Conservation (phyloP, 176 grass and related monocot genomes). For the Ensete glaucum region DNA sequence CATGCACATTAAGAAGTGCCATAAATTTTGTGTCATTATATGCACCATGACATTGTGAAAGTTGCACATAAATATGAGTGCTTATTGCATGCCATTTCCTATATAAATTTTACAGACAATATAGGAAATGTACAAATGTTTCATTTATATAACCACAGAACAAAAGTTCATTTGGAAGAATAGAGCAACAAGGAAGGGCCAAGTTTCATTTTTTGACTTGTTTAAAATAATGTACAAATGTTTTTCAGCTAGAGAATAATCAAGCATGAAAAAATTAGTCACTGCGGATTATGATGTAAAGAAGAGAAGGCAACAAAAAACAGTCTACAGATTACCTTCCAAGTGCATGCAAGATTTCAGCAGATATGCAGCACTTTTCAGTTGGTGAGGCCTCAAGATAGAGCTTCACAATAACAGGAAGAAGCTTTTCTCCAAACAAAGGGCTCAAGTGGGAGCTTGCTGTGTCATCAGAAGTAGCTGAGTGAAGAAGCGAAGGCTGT, state of each 20-base stretch:
- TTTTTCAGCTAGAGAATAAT: neutral
- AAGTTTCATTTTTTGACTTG: neutral
- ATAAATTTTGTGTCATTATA: neutral
- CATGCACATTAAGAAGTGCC: neutral
- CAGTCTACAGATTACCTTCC: conserved; percentile 54
- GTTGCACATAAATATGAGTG: neutral
- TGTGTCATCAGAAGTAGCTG: conserved; percentile 29
- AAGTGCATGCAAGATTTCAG: conserved; percentile 72
- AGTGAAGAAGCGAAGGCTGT: conserved; percentile 32
- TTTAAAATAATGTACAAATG: too few species aligned
- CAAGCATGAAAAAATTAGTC: neutral
- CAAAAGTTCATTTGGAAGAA: too few species aligned
- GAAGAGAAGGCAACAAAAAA: neutral
- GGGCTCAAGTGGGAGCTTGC: conserved; percentile 50
- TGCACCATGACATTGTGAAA: neutral
- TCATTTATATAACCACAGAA: too few species aligned
- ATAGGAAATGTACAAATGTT: too few species aligned
- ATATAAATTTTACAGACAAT: too few species aligned
- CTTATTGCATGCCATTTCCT: neutral
- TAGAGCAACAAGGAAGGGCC: neutral
- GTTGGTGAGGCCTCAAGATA: conserved; percentile 75
- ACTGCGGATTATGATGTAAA: neutral
- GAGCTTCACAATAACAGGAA: conserved; percentile 73
- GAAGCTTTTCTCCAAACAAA: conserved; percentile 81
- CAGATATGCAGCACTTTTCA: conserved; percentile 68